Conservation (phyloP, 768 basidiomycete genomes). For the Gymnopilus junonius region DNA sequence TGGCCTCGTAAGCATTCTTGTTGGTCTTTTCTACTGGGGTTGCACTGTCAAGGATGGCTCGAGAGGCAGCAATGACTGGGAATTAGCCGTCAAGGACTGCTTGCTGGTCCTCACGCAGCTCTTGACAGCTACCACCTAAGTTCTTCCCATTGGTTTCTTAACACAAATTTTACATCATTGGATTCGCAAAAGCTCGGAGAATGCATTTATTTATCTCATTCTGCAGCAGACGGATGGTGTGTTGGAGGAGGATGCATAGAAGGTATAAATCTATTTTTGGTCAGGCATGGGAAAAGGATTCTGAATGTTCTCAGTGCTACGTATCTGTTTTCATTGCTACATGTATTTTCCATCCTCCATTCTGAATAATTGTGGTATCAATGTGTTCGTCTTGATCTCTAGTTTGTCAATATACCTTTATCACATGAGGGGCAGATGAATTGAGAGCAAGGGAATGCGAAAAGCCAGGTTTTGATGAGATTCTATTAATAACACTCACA, state of each 20-base stretch:
- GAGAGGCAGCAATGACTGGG: background rate
- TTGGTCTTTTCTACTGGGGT: background rate
- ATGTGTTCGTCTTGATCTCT: too few species aligned
- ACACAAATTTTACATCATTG: background rate
- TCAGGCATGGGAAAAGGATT: background rate
- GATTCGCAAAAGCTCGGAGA: background rate
- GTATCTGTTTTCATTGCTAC: too few species aligned
- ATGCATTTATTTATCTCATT: background rate
- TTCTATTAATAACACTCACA: too few species aligned
- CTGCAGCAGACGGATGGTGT: background rate
- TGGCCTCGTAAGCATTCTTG: background rate
- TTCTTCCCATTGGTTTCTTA: background rate
- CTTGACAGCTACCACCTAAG: background rate
- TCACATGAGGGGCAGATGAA: too few species aligned
- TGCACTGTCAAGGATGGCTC: background rate
- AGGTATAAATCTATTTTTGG: background rate
- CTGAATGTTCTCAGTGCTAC: too few species aligned
- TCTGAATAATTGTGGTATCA: too few species aligned
- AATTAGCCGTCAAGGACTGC: background rate
- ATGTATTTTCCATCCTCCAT: too few species aligned
- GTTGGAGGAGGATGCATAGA: background rate
- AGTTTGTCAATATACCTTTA: too few species aligned
- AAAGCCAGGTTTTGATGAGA: too few species aligned
- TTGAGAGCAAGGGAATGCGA: too few species aligned
- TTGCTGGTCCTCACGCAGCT: background rate